phyloP scores from a whole-genome alignment of 805 yeast species.

The Peterozyma toletana region DNA sequence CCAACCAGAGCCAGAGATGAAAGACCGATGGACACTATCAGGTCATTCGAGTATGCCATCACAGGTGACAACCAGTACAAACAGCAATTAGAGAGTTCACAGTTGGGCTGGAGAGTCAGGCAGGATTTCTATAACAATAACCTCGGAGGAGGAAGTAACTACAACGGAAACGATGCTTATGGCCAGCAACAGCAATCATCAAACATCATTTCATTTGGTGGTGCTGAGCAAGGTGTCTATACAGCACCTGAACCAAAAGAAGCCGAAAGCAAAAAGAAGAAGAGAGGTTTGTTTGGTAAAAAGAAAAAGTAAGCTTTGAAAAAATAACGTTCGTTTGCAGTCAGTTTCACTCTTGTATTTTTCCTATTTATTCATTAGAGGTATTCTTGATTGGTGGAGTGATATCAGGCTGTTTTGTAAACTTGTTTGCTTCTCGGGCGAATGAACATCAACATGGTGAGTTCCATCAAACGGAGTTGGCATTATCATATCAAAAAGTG shows the following conservation, averaged over 20 bases:
- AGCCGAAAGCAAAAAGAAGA: conserved; percentile 55
- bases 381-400: too few species aligned
- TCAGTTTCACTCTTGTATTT: too few species aligned
- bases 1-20: conserved; percentile 93
- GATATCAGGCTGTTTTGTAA: too few species aligned
- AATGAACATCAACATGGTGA: too few species aligned
- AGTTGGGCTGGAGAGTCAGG: conserved; percentile 83
- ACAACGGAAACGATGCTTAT: conserved; percentile 14
- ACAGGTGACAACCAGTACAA: conserved; percentile 79
- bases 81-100: conserved; percentile 72
- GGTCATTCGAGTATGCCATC: conserved; percentile 89
- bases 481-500: too few species aligned
- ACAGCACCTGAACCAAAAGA: conserved; percentile 40
- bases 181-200: background rate
- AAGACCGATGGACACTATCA: conserved; percentile 93
- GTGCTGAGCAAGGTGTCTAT: conserved; percentile 51
- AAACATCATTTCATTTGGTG: conserved; percentile 10
- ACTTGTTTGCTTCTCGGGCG: too few species aligned
- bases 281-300: conserved; percentile 75
- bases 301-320: conserved; percentile 20
- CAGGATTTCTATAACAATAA: conserved; percentile 51
- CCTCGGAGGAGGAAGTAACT: conserved; percentile 23
- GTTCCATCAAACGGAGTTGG: too few species aligned
- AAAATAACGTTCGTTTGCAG: too few species aligned
- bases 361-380: too few species aligned